Evolutionary conservation across 306 rosid species (phyloP), one percentile per base, ranked within the genome.

Genomic region (Glycine latifolia): DNA sequence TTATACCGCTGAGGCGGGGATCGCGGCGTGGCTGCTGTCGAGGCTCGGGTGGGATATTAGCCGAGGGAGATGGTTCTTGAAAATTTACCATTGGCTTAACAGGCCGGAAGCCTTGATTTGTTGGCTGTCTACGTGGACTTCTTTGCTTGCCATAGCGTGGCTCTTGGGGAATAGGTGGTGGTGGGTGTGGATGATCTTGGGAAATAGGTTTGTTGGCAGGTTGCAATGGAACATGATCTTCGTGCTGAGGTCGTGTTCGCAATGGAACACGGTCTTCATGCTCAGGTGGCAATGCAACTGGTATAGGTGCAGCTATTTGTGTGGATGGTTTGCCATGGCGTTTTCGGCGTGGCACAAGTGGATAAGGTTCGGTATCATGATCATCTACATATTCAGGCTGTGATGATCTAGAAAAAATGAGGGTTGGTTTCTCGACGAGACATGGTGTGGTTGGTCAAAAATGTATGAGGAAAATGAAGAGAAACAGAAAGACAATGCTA

Each of bases 351-450:
- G 71, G 83, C 67, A n/a, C 67, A 33, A 6, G 15, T 15, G 89
- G 61, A 43, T 7, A 1, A 39, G 44, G 44, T 39, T 39, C 44
- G 44, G 44, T 5, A 39, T 39, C 44, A 39, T 39, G 44, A 69
- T 50, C 75, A 70, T 50, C 43, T 17, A 31, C 81, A 33, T 8
- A 62, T 8, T 55, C 84, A 10, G 83, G 82, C 3, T 9, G 81
- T 26, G 49, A 26, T 7, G 94, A 88, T 56, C 87, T 76, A 15
- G 67, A 55, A 48, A 48, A 93, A 93, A 82, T 95, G 92, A 71
- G 94, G 98, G 83, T 95, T 95, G 83, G 89, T 81, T 76, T 95
- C 99, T 35, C 50, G 48, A 63, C 31, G 85, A 74, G 56, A 10
- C 98, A 94, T 93, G 83, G 15, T 89, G 80, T 2, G 41, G 11